Evolutionary conservation across 2,329 filamentous ascomycete genomes (phyloP), one percentile per base, ranked within the genome.

Genomic region (Aspergillus niger): DNA sequence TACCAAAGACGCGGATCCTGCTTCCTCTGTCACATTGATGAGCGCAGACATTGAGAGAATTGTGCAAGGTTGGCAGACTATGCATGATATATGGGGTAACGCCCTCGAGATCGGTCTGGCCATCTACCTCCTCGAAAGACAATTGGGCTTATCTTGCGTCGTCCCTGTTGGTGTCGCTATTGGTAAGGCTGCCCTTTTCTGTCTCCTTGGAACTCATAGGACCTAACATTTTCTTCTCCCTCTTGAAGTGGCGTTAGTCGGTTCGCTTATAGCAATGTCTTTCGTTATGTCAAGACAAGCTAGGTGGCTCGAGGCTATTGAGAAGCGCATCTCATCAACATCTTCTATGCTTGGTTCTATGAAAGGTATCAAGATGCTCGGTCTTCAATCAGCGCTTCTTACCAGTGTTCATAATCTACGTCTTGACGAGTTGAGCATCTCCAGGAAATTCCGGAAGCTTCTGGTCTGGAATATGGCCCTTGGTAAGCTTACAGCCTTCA

Each of bases 301-400:
- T 5, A 65, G 71, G 15, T 85, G 83, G 83, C 75, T 84, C 36
- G 74, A 80, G 49, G 81, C 81, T 8, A 82, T 83, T 15, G 77
- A 85, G 65, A 72, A 72, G 26, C 79, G 82, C 2, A 79, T 85
- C 20, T 79, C 77, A 5, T 77, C 78, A 15, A 85, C 82, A 0
- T 74, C 80, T 5, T 76, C 76, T 4, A 79, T 82, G 64, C 72
- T 85, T 0, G 77, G 76, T 3, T 79, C 77, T 17, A 83, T 85
- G 72, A 84, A 83, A 63, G 79, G 78, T 17, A 75, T 84, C 58
- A 85, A 83, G 63, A 78, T 84, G 57, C 74, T 80, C 0, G 83
- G 82, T 0, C 66, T 85, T 8, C 79, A 76, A 36, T 70, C 77
- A 11, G 75, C 75, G 3, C 63, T 82, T 10, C 72, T 75, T 59